Evolutionary conservation across 148 eudicot species (phyloP), one percentile per base, ranked within the genome.

Genomic region (Spergularia marina): DNA sequence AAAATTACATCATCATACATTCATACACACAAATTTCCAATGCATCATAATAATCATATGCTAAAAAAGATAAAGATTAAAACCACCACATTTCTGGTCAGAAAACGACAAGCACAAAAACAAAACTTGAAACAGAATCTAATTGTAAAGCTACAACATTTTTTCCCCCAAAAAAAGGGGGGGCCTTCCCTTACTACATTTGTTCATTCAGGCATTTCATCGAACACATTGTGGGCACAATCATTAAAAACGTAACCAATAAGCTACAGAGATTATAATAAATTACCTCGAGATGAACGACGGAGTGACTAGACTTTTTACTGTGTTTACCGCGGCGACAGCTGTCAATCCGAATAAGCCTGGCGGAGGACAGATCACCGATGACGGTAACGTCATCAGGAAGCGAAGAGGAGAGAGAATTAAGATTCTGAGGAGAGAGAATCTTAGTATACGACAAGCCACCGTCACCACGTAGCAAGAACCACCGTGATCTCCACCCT

Each of bases 401-500:
- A 65, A 81, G 47, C 0, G 82, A 72, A 15, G 60, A 55, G 0
- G 79, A 66, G 0, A 76, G 56, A 21, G 70, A 62, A 51, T 79
- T 74, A 7, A 83, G 80, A 11, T 20, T 83, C 8, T 85, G 87
- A 47, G 78, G 87, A 69, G 81, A 81, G 25, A 75, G 82, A 65
- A 83, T 83, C 85, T 87, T 92, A 11, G 85, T 86, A 68, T 92
- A 92, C 0, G 91, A 90, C 10, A 80, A 65, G 3, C 89, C 52
- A 4, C 89, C 86, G 14, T 91, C 94, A 49, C 91, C 84, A 0
- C 87, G 85, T n/a, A 92, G 75, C 16, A 88, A 71, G 53, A 92
- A 92, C 97, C 94, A 92, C 65, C 97, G 73, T 20, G 97, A 88
- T 86, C 94, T 87, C 97, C 97, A 92, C 7, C 97, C 97, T 57